Evolutionary conservation across 169 alveolate genomes (phyloP), one percentile per base, ranked within the genome.

Genomic region (Miamiensis avidus): DNA sequence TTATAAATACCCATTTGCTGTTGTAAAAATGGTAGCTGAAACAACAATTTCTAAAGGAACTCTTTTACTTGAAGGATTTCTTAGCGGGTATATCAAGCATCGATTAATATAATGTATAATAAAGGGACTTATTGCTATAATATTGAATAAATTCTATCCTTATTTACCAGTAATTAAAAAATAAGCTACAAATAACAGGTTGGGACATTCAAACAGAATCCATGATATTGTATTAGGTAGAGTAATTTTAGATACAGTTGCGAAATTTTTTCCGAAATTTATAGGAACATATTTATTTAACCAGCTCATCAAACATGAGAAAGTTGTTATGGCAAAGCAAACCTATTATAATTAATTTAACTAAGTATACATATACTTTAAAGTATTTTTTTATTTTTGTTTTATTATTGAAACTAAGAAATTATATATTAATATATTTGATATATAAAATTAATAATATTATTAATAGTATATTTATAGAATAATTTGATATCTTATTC

Each of bases 21-120:
- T 78, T 31, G 89, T 84, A 77, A 77, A 84, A 28, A 74, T 11
- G 31, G 32, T 28, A 28, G 89, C 84, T 32, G 75, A 31, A 0
- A 76, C 0, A 1, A 76, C 76, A 15, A 84, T 34, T 84, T 84
- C 89, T n/a, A 84, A n/a, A 69, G 89, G 89, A 26, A 84, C 72
- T 31, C 65, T 34, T 79, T 79, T 84, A 27, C 75, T 79, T 28
- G 30, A 49, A 49, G 31, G 31, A 28, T 69, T 25, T 26, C 74
- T 84, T 30, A 84, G 30, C 29, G 89, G 89, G 33, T 84, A 84
- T 29, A 84, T 78, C 34, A 84, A 64, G 25, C 34, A 76, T 25
- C 89, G 28, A 28, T 84, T 84, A 29, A 84, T 25, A 64, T 84
- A 84, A 74, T 84, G 89, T 0, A 74, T 77, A 25, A 74, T 49